Conservation (phyloP, 2,329 filamentous ascomycete species). For the Nigrospora osmanthi region DNA sequence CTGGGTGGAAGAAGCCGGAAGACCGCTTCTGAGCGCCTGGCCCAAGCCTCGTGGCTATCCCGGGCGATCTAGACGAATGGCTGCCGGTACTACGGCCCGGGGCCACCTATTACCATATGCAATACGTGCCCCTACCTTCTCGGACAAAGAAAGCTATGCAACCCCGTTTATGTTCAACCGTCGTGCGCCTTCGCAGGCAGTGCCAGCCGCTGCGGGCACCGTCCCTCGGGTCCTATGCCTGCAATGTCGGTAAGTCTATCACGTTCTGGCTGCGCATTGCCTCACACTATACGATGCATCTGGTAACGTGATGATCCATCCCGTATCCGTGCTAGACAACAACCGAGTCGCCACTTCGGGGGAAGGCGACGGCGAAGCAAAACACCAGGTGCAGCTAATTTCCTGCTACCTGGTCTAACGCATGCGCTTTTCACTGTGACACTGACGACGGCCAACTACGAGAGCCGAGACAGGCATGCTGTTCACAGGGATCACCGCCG, state of each 20-base stretch:
- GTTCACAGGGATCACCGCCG: too few relatives aligned
- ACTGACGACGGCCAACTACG: too few relatives aligned
- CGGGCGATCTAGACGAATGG: slow-evolving; percentile 4
- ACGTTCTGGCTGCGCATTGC: background rate
- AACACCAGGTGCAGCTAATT: background rate
- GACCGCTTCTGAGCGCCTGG: slow-evolving; percentile 21
- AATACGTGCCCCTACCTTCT: background rate
- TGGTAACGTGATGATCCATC: background rate
- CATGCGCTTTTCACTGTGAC: too few relatives aligned
- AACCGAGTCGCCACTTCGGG: background rate
- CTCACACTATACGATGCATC: background rate
- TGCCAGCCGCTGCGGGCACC: background rate
- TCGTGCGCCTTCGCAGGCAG: background rate
- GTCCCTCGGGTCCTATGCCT: background rate
- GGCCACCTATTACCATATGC: background rate
- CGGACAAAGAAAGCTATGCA: background rate
- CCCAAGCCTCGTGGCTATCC: slow-evolving; percentile 1
- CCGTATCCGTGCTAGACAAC: background rate
- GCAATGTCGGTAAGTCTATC: background rate
- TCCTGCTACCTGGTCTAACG: too few relatives aligned
- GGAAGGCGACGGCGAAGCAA: background rate
- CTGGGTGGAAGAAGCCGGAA: slow-evolving; percentile 32
- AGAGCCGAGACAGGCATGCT: too few relatives aligned
- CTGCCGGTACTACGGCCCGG: background rate
- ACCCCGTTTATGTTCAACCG: too few relatives aligned